A percentile compares a stretch with the other conserved stretches of the same genome.
Conservation (phyloP, 1,284 basidiomycete species). For the Naganishia sp. region DNA sequence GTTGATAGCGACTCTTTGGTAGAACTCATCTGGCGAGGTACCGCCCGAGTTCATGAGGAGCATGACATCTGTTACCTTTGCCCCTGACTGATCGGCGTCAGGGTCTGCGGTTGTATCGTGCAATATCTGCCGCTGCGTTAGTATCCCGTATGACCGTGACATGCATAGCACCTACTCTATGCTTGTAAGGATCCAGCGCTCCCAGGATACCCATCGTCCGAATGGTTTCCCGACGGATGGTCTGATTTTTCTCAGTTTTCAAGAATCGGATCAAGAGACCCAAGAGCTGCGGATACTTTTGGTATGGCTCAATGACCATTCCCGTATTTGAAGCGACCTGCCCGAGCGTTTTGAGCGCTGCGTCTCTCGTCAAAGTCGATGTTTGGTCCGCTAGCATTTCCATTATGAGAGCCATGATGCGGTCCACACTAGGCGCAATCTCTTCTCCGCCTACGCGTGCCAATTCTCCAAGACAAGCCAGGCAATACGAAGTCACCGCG, state of each 20-base stretch:
- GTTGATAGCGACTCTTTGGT: constrained; percentile 93
- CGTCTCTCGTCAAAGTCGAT: constrained; percentile 75
- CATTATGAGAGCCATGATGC: constrained; percentile 88
- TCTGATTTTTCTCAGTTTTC: constrained; percentile 73
- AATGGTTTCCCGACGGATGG: constrained; percentile 82
- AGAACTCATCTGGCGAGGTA: constrained; percentile 86
- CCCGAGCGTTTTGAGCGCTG: constrained; percentile 89
- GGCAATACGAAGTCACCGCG: constrained; percentile 86
- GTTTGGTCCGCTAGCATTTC: constrained; percentile 83
- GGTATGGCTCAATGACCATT: constrained; percentile 86
- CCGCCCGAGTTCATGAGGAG: constrained; percentile 60
- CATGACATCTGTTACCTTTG: constrained; percentile 60
- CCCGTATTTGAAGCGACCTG: constrained; percentile 95
- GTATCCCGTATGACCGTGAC: background rate
- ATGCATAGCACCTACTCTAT: constrained; percentile 64
- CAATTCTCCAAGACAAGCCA: constrained; percentile 93
- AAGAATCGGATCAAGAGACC: constrained; percentile 83
- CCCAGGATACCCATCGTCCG: constrained; percentile 95
- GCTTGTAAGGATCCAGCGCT: constrained; percentile 94
- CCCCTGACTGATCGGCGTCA: constrained; percentile 55
- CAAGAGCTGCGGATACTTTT: constrained; percentile 89
- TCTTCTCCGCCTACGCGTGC: constrained; percentile 93
- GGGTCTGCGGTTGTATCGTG: constrained; percentile 76
- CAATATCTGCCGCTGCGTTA: constrained; percentile 59
- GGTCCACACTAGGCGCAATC: constrained; percentile 75